These are phyloP conservation scores for Yarrowia alimentaria DNA, from an alignment of 805 yeast species.

Conservation along the genomic window DNA sequence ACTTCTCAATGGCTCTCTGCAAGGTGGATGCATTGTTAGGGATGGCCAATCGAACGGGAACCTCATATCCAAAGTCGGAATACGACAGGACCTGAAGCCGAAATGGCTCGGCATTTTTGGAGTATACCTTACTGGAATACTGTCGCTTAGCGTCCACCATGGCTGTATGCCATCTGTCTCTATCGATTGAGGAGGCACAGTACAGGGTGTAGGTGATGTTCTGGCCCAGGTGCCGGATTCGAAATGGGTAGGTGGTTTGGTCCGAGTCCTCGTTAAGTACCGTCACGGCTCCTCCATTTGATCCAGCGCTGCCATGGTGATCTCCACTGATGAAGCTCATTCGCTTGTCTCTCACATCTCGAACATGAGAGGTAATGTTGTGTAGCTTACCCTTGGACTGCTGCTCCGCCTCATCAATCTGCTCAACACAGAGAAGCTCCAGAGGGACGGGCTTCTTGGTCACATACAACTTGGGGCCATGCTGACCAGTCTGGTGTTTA, in stretches of 20 bases:
- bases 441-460: conserved; percentile 43
- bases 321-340: conserved; percentile 25
- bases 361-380: conserved; percentile 33
- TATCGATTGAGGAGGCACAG: conserved; percentile 42
- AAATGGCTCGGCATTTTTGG: conserved; percentile 53
- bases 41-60: conserved; percentile 41
- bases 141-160: conserved; percentile 50
- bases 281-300: conserved; percentile 33
- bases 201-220: conserved; percentile 39
- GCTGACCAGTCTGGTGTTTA: conserved; percentile 40
- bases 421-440: conserved; percentile 57
- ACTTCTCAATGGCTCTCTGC: conserved; percentile 39
- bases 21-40: conserved; percentile 40
- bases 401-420: conserved; percentile 31
- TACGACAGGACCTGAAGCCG: conserved; percentile 53
- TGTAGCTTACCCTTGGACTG: conserved; percentile 32
- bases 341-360: conserved; percentile 29
- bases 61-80: conserved; percentile 63
- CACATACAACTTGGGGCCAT: conserved; percentile 39
- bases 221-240: conserved; percentile 41
- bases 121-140: conserved; percentile 38
- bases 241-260: conserved; percentile 40
- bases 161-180: conserved; percentile 57
- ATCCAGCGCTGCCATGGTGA: background rate
- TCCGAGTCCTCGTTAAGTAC: conserved; percentile 31